Base-by-base conservation (phyloP, 148 eudicot species). In the Vaccinium myrtillus region DNA sequence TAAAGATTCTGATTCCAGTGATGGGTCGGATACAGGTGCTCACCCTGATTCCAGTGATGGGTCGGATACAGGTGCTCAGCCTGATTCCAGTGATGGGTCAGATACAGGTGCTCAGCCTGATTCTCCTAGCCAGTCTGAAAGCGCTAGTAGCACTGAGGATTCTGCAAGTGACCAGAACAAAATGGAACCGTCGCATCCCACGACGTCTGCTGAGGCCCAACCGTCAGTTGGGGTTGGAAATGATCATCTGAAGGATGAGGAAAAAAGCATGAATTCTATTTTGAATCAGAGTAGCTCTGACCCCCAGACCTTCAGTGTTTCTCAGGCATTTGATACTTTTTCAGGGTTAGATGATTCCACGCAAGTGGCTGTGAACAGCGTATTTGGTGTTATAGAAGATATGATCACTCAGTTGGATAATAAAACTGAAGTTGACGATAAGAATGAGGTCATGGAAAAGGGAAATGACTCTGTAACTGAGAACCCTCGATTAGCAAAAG, bases 271-370 rank as follows among this genome's bases (percentile, higher is more conserved):
- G 78, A 89, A 81, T 76, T 81, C 91, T 77, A 73, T 67, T 85
- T 82, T 86, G 77, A 87, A 82, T 63, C 91, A 91, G 87, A 88
- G 77, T 87, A 85, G 53, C 77, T 39, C 89, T 74, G 88, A 85
- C 78, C 73, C 89, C 70, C 85, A 93, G 54, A 77, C 76, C 75
- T 95, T 97, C 86, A 85, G 71, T 84, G 94, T 93, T 84, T 83
- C 98, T 85, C 92, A 94, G 87, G 98, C 98, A 87, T 90, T 97
- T 0, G 95, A 93, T 86, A 93, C 96, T 81, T 89, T 97, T 61
- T 86, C 95, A 25, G 98, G 95, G 18, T 86, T 97, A 83, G 99
- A 97, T 86, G 98, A 97, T 90, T 95, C 99, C 32, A 97, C 98
- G 39, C 99, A 97, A 86, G 87, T 90, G 88, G 99, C 99, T 86